phyloP scores from a whole-genome alignment of 306 rosid genomes.

The Malus domestica region DNA sequence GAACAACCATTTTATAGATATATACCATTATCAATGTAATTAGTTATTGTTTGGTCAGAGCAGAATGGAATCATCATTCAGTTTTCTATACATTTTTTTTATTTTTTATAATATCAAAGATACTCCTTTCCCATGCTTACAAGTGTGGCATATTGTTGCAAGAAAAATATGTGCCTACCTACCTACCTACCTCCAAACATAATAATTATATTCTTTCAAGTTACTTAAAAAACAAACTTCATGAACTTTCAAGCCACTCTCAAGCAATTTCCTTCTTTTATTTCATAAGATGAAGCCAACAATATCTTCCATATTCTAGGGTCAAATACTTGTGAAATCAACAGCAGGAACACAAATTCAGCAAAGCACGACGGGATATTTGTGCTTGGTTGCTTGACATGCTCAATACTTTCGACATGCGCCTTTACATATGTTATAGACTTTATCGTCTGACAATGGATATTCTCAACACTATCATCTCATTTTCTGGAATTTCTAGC shows the following conservation, averaged over 20 bases:
- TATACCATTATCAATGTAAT: background rate
- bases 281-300: no score
- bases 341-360: no score
- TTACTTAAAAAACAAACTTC: background rate
- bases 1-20: background rate
- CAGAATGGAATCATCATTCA: background rate
- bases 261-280: background rate
- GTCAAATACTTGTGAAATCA: no score
- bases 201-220: background rate
- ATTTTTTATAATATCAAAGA: no score
- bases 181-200: background rate
- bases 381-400: no score
- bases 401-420: no score
- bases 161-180: background rate
- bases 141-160: background rate
- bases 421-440: no score
- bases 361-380: no score
- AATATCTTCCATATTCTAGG: no score
- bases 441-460: no score
- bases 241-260: background rate
- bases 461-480: no score
- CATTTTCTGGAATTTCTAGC: no score
- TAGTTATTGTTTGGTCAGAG: background rate
- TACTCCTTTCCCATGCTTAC: background rate
- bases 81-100: background rate